phyloP scores from a whole-genome alignment of 805 yeast species.

The Tetrapisispora iriomotensis region DNA sequence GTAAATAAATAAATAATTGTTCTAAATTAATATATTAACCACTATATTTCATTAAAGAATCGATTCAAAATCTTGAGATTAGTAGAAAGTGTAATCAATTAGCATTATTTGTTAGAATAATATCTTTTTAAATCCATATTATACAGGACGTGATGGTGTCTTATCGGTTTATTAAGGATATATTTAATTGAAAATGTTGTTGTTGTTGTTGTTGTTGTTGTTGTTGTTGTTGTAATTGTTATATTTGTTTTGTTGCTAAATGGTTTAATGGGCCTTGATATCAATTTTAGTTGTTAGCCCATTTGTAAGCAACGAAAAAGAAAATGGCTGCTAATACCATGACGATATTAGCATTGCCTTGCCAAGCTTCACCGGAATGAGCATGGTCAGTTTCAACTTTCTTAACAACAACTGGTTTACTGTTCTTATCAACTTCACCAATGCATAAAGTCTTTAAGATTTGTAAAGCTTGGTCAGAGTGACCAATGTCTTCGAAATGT shows the following conservation, averaged over 20 bases:
- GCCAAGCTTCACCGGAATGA: slow-evolving; percentile 49
- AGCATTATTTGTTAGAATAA: too few species aligned
- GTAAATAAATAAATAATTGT: slow-evolving; percentile 1
- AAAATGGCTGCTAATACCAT: slow-evolving; percentile 56
- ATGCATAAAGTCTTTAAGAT: slow-evolving; percentile 56
- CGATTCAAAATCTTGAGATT: not conserved
- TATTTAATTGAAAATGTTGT: too few species aligned
- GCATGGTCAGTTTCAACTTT: slow-evolving; percentile 10
- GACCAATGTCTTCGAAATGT: slow-evolving; percentile 88
- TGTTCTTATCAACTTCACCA: slow-evolving; percentile 69
- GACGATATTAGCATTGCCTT: slow-evolving; percentile 68
- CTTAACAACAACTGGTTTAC: slow-evolving; percentile 26
- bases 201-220: not conserved
- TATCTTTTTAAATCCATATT: too few species aligned
- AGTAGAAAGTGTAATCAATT: not conserved
- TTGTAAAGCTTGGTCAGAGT: slow-evolving; percentile 90
- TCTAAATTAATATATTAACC: not conserved
- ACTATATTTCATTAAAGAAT: too few species aligned
- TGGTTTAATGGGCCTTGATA: too few species aligned
- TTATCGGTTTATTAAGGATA: too few species aligned
- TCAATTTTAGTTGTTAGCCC: slow-evolving; percentile 13
- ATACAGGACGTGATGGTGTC: too few species aligned
- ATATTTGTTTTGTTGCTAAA: too few species aligned
- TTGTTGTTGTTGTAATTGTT: too few species aligned
- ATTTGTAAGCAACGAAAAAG: slow-evolving; percentile 22